These are phyloP conservation scores for Monilinia vaccinii-corymbosi DNA, from an alignment of 2,329 filamentous ascomycete genomes.

Conservation along the genomic window DNA sequence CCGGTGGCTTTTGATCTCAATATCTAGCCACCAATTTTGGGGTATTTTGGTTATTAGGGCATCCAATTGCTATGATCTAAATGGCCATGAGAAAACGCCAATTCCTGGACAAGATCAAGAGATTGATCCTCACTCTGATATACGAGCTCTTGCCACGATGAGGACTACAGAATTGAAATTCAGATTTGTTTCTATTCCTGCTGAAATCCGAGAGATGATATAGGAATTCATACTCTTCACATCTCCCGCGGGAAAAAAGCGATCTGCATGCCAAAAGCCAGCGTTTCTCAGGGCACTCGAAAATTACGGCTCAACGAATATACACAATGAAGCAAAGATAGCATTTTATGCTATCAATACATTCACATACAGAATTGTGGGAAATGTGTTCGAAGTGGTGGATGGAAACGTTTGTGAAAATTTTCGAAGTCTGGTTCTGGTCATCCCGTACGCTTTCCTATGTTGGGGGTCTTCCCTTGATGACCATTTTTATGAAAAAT, in stretches of 20 bases:
- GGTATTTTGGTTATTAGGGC: not conserved
- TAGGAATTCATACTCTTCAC: not conserved
- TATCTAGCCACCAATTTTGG: not conserved
- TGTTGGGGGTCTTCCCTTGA: not conserved
- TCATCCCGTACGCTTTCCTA: not conserved
- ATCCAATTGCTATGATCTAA: no score
- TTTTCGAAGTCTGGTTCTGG: not conserved
- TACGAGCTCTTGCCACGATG: not conserved
- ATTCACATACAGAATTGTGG: not conserved
- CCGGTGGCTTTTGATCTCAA: not conserved
- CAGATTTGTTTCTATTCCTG: not conserved
- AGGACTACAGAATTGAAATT: not conserved
- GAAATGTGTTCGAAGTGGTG: not conserved
- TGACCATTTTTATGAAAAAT: not conserved
- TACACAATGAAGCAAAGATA: not conserved
- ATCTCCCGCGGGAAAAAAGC: not conserved
- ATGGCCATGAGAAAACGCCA: not conserved
- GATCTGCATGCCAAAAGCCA: not conserved
- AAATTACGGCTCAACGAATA: not conserved
- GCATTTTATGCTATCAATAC: not conserved
- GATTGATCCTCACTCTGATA: not conserved
- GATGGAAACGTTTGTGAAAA: not conserved
- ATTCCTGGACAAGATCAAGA: not conserved
- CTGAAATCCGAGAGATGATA: not conserved
- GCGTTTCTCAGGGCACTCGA: not conserved